Base-by-base conservation (phyloP, 768 basidiomycete genomes). In the Lepiota brunneoincarnata region DNA sequence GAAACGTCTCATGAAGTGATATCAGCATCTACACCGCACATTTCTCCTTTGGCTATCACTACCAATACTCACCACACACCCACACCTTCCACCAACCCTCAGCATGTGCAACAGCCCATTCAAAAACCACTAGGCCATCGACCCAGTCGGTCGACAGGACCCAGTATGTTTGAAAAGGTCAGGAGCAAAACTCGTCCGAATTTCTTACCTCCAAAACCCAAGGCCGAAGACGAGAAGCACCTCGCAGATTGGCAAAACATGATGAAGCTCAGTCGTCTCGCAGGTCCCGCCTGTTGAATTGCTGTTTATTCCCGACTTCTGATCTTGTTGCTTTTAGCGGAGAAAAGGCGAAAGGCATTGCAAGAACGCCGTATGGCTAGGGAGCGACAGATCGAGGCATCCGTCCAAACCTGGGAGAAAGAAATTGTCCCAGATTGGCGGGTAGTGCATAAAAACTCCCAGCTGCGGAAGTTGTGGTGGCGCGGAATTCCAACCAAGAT, bases 391-490 rank as follows among this genome's bases (percentile, higher is more conserved):
- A 78, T 89, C 18, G 90, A 91, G 59, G 82, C 86, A 35, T 85
- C 85, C 4, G 69, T 91, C 47, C 73, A 79, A 37, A 66, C 80
- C 6, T 95, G 93, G 93, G 87, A 93, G 66, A 80, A 77, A 52
- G 78, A 83, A 12, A 87, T 96, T 53, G 62, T 89, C 17, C 91
- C 92, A 0, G 89, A 95, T 66, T 95, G 91, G 91, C 82, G 79
- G 45, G 77, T 81, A 20, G 88, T 92, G 6, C 65, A 84, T 64
- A 82, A 78, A 60, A 83, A 89, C 57, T 75, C 86, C 0, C 68
- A 69, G 9, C 70, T 93, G 49, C 80, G 87, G 28, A 82, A 77
- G 63, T 63, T 94, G 7, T 96, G 93, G 93, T 93, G 92, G 92
- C 76, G 76, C 26, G 93, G 93, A 2, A 89, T 94, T 60, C 93